A percentile compares a stretch with the other conserved stretches of the same genome.
These are phyloP conservation scores for Celoporthe dispersa DNA, from an alignment of 2,329 filamentous ascomycete genomes.

Conservation along the genomic window DNA sequence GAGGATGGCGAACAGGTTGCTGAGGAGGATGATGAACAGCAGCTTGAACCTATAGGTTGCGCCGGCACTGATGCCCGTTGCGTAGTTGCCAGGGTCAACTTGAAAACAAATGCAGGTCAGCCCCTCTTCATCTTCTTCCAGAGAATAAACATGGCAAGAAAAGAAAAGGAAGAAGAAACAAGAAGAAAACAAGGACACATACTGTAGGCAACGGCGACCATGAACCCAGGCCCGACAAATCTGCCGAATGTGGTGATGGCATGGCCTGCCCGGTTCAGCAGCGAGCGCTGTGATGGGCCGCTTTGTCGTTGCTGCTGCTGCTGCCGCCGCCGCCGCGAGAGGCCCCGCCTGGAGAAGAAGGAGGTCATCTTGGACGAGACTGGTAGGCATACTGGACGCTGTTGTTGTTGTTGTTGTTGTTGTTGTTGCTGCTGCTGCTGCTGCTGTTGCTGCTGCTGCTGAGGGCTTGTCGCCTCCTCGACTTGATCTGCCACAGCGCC, in stretches of 20 bases:
- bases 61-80: conserved; percentile 71
- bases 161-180: no score
- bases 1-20: conserved; percentile 73
- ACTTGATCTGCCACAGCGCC: neutral
- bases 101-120: conserved; percentile 7
- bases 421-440: neutral
- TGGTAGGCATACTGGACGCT: no score
- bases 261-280: conserved; percentile 31
- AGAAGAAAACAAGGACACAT: conserved; percentile 33
- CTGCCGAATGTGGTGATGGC: conserved; percentile 52
- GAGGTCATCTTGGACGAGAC: neutral
- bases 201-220: conserved; percentile 65
- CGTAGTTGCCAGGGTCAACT: conserved; percentile 70
- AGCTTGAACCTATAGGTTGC: conserved; percentile 67
- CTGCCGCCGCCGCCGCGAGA: no score
- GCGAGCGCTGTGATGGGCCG: conserved; percentile 19
- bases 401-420: neutral
- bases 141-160: no score
- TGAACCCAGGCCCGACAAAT: conserved; percentile 71
- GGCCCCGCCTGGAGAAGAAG: neutral
- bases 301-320: neutral
- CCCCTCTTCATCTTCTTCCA: no score
- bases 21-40: conserved; percentile 70
- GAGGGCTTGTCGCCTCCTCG: neutral
- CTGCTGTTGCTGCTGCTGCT: neutral